Percentiles rank a stretch among this genome's conserved stretches.
Conservation (phyloP, 305 asterid genomes). For the Rubia tinctorum region DNA sequence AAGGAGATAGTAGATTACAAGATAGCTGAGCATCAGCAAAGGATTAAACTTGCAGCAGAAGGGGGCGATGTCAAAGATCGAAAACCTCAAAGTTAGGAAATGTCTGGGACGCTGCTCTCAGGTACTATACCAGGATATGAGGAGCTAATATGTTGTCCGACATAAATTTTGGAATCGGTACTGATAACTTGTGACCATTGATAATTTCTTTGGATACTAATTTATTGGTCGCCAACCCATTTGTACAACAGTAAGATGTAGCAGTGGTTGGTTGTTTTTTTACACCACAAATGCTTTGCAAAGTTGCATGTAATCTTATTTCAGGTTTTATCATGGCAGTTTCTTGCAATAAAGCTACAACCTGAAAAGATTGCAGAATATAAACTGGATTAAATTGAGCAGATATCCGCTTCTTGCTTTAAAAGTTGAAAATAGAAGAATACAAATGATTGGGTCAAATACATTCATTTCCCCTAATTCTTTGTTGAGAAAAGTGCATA, state of each 20-base stretch:
- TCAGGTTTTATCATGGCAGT: no score
- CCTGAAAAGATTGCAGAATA: no score
- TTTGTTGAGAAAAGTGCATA: no score
- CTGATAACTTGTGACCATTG: background rate
- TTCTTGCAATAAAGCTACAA: background rate
- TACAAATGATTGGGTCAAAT: no score
- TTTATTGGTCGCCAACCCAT: conserved; percentile 1
- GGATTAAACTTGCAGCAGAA: conserved; percentile 62
- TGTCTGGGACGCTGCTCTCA: background rate
- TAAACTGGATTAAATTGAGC: no score
- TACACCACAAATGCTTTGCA: background rate
- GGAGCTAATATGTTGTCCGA: background rate
- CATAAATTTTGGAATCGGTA: background rate
- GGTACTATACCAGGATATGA: background rate
- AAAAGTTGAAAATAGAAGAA: no score
- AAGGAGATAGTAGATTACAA: conserved; percentile 79
- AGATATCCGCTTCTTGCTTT: no score
- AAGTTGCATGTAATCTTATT: background rate
- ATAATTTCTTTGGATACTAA: background rate
- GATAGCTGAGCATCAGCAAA: conserved; percentile 84
- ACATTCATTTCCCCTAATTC: no score
- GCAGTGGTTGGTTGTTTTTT: background rate
- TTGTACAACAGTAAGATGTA: background rate
- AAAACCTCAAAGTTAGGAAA: background rate
- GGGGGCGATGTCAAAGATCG: conserved; percentile 24